These are phyloP conservation scores for Agaricus subrufescens DNA, from an alignment of 768 basidiomycete species.

Conservation along the genomic window DNA sequence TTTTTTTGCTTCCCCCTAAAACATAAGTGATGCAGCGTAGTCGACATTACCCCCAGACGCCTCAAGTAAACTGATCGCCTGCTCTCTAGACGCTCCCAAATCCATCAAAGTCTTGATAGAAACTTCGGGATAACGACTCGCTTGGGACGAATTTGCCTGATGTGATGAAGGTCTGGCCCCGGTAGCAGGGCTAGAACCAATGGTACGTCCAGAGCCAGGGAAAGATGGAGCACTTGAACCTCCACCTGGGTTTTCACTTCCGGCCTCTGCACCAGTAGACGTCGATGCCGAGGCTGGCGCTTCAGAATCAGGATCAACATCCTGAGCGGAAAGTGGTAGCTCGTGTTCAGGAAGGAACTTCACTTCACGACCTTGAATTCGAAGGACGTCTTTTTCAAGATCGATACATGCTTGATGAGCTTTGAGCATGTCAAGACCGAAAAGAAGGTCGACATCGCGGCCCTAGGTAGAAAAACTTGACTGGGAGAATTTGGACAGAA, in stretches of 20 bases:
- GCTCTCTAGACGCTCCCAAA: constrained; percentile 72
- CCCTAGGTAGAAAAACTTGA: constrained; percentile 42
- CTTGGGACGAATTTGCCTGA: constrained; percentile 13
- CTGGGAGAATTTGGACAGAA: neutral
- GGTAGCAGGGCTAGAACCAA: constrained; percentile 42
- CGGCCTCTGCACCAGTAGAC: constrained; percentile 12
- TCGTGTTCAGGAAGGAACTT: constrained; percentile 91
- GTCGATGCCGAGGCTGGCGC: constrained; percentile 16
- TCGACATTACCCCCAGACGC: constrained; percentile 86
- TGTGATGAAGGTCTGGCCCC: neutral
- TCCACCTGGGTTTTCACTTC: neutral
- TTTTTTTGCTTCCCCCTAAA: constrained; percentile 30
- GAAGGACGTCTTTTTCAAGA: constrained; percentile 79
- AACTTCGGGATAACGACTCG: constrained; percentile 46
- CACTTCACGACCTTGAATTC: constrained; percentile 91
- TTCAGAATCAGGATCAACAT: constrained; percentile 34
- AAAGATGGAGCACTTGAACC: constrained; percentile 33
- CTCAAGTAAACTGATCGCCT: constrained; percentile 71
- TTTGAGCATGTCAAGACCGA: constrained; percentile 99
- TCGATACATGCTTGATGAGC: constrained; percentile 97
- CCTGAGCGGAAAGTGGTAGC: constrained; percentile 47
- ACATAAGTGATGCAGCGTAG: constrained; percentile 82
- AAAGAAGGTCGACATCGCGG: constrained; percentile 87
- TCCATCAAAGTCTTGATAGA: constrained; percentile 63
- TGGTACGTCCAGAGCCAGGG: constrained; percentile 64